Percentiles rank a stretch among this genome's conserved stretches.
Conservation (phyloP, 176 grass and related monocot species). For the Cenchrus fungigraminus region DNA sequence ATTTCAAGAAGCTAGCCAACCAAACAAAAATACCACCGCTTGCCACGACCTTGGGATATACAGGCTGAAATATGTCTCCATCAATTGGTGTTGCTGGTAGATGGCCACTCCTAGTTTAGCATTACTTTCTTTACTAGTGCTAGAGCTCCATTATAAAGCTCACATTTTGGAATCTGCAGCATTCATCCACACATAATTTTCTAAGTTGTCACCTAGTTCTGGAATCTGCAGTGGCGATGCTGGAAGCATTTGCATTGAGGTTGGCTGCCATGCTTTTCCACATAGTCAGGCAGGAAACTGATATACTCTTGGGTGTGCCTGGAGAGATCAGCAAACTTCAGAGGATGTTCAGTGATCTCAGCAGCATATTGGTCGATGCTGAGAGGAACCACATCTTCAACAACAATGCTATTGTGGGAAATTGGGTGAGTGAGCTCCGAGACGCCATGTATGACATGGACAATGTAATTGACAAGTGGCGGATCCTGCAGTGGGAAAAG, state of each 20-base stretch:
- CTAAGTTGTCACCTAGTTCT: neutral
- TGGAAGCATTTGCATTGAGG: slow-evolving; percentile 23
- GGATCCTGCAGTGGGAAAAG: neutral
- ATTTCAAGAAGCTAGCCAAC: neutral
- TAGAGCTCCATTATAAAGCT: neutral
- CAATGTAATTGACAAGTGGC: slow-evolving; percentile 46
- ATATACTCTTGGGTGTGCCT: slow-evolving; percentile 21
- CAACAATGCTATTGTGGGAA: neutral
- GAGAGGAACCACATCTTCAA: neutral
- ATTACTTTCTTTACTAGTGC: neutral
- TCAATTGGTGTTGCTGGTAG: neutral
- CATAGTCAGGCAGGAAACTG: neutral
- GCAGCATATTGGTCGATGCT: slow-evolving; percentile 12
- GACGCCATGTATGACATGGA: slow-evolving; percentile 58
- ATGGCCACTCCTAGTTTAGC: neutral
- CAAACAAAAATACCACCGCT: neutral
- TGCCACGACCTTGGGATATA: neutral
- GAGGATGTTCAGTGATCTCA: neutral
- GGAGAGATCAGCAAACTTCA: slow-evolving; percentile 44
- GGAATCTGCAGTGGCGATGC: slow-evolving; percentile 25
- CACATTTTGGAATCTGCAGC: neutral
- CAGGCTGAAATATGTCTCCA: neutral
- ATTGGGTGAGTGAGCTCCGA: slow-evolving; percentile 30
- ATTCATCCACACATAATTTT: neutral
- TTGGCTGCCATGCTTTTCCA: neutral